Base-by-base conservation (phyloP, 1,139 yeast species). In the Nakaseomyces kungkrabaensis region DNA sequence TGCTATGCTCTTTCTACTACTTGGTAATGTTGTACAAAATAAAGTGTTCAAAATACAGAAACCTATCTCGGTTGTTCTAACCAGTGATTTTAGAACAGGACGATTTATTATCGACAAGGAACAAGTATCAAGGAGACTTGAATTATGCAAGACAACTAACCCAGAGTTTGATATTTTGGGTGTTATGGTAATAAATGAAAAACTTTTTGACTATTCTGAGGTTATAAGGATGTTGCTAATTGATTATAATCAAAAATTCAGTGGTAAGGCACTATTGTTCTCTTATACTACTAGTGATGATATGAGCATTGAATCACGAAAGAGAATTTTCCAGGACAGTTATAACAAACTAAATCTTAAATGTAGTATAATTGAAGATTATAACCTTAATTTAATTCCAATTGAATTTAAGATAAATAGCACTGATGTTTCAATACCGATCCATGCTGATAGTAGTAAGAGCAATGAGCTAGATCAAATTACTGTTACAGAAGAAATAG, bases 211-310 rank as follows among this genome's bases (percentile, higher is more conserved):
- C 44, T 57, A 53, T 38, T 25, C 51, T 10, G 37, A 48, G 10
- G 25, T 50, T 8, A 47, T 55, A 17, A 33, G 49, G 13, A 32
- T 36, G 45, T 11, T 49, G 13, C 29, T 17, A 22, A 24, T n/a
- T 7, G 45, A 40, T 22, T 37, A 26, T 24, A n/a, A 4, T 13
- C 9, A 26, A 33, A 11, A 8, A 11, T 51, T 22, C 13, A 34
- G 9, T 38, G 50, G 31, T 26, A 54, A 10, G 49, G 52, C 31
- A 36, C 47, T 24, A 54, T 55, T 50, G 50, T 52, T 22, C 58
- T 59, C 11, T 8, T 41, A 41, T 29, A 13, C 44, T 27, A 49
- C 42, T 4, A 24, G 13, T 37, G 48, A 43, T 46, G 37, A 38
- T 10, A 24, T 38, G 9, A 31, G 34, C 11, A 40, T 27, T 24